Percentiles rank a stretch among this genome's conserved stretches.
These are phyloP conservation scores for Dendrostoma leiphaemia DNA, from an alignment of 2,329 filamentous ascomycete genomes.

Conservation along the genomic window DNA sequence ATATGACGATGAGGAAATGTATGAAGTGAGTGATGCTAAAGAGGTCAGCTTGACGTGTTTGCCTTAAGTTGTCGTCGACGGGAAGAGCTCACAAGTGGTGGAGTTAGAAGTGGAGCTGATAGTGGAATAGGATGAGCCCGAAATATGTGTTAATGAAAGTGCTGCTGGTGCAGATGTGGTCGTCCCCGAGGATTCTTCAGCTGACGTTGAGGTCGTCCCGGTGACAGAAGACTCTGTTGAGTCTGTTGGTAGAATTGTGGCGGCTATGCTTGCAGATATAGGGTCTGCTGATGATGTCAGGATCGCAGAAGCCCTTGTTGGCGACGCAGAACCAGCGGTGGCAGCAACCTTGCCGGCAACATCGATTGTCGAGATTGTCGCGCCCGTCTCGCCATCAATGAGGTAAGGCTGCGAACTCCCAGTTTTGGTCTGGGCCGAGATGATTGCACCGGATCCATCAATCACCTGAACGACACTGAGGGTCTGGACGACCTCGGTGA, in stretches of 20 bases:
- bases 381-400: conserved; percentile 33
- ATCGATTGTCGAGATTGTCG: conserved; percentile 29
- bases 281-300: conserved; percentile 10
- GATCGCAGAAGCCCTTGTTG: conserved; percentile 11
- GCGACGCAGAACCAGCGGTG: conserved; percentile 1
- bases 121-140: conserved; percentile 13
- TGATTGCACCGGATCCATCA: conserved; percentile 44
- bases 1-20: not conserved
- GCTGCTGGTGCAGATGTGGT: conserved; percentile 16
- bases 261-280: too few species aligned
- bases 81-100: conserved; percentile 15
- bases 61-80: not conserved
- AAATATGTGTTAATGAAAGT: conserved; percentile 10
- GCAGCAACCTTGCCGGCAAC: conserved; percentile 21
- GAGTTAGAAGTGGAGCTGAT: conserved; percentile 18
- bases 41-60: not conserved
- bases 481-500: conserved; percentile 51
- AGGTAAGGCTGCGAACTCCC: conserved; percentile 37
- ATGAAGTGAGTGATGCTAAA: conserved; percentile 10
- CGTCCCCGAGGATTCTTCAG: conserved; percentile 15
- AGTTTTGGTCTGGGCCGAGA: conserved; percentile 42
- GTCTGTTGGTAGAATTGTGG: too few species aligned
- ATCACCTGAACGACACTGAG: conserved; percentile 54
- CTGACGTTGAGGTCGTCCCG: conserved; percentile 13
- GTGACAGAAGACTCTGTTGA: conserved; percentile 7